Evolutionary conservation across 495 filamentous ascomycete genomes (phyloP), one percentile per base, ranked within the genome.

Genomic region (Amphirosellinia nigrospora): DNA sequence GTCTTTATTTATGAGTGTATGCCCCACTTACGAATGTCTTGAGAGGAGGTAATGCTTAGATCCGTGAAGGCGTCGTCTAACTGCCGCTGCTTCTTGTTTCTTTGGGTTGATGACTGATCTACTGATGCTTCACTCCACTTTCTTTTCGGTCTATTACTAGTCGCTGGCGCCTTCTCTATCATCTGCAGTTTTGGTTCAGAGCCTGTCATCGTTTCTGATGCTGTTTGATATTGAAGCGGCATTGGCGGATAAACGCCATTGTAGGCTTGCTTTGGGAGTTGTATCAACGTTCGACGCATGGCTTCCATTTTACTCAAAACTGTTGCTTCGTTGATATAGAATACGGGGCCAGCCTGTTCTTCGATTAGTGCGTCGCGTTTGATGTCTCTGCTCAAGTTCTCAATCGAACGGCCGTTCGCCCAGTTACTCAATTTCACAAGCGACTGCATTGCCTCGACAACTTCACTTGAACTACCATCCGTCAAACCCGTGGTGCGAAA

Each of bases 361-460:
- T 58, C 50, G 23, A 30, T 30, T 1, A 36, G 8, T 34, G 30
- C 30, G 5, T 58, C 30, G 19, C 9, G 15, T 13, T 36, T 58
- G 5, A 58, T 58, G 70, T 94, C 50, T 16, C 50, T 53, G 50
- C 50, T 53, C 23, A 53, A 26, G 50, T 53, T 53, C 50, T 53
- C 50, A 26, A 53, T 53, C 4, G 50, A 53, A 53, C 50, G 23
- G 26, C 50, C 50, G 9, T 53, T 53, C 50, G 50, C 50, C 50
- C 23, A 53, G 23, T 53, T 53, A 3, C 16, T 26, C 26, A 53
- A 26, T 6, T 23, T 11, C 1, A 53, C 50, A 4, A 53, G 50
- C 23, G 50, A 53, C 50, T 15, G n/a, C 23, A 53, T 30, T 28
- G 50, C 23, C 50, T 53, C 23, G 4, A 7, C 23, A 53, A 53